phyloP scores from a whole-genome alignment of 257 asterid species.

The Nicotiana knightiana region DNA sequence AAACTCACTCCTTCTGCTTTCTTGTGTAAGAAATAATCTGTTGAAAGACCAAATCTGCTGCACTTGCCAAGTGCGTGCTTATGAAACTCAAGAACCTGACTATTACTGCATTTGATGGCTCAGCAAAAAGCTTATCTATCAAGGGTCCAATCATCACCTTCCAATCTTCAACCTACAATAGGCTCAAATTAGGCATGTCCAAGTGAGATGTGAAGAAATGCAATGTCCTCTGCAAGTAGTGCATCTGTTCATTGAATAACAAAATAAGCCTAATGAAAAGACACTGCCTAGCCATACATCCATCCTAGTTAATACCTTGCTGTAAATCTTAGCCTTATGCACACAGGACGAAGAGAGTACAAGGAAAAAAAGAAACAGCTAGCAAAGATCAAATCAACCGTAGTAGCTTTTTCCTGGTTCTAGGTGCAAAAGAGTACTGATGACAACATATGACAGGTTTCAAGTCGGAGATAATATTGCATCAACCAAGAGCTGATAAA shows the following conservation, averaged over 20 bases:
- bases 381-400: background rate
- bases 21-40: constrained; percentile 44
- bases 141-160: constrained; percentile 46
- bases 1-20: constrained; percentile 55
- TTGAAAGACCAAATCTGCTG: constrained; percentile 54
- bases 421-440: background rate
- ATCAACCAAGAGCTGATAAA: background rate
- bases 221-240: background rate
- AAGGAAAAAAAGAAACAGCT: background rate
- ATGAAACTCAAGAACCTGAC: constrained; percentile 77
- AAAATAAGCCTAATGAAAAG: background rate
- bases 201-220: background rate
- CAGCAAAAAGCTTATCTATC: constrained; percentile 66
- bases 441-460: background rate
- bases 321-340: background rate
- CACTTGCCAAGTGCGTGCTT: constrained; percentile 70
- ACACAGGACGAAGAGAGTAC: background rate
- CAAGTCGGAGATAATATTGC: background rate
- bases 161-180: constrained; percentile 78
- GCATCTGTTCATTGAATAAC: background rate
- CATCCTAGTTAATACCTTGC: background rate
- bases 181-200: background rate
- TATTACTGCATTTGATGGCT: constrained; percentile 79
- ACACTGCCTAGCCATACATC: background rate
- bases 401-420: background rate